Conservation (phyloP, 177 flowering plant species). For the Vitis hybrid region DNA sequence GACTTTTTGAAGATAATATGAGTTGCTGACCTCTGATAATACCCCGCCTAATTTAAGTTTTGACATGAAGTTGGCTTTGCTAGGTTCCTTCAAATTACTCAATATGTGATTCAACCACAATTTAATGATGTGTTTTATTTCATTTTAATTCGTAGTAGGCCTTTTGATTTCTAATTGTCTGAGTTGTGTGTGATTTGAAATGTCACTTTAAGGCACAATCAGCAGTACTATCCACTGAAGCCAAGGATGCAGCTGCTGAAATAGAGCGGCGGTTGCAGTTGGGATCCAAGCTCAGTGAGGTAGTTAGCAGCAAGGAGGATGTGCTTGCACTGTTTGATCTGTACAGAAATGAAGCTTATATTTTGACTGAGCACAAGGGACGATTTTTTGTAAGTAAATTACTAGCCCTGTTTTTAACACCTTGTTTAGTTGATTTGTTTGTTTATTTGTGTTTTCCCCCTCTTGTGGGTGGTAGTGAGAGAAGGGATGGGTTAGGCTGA, state of each 20-base stretch:
- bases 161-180: conserved; percentile 1
- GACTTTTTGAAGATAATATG: neutral
- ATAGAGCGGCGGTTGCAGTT: conserved; percentile 68
- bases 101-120: no score
- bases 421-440: neutral
- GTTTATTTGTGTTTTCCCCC: neutral
- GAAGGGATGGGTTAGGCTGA: no score
- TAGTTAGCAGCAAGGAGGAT: conserved; percentile 64
- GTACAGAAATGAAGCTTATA: conserved; percentile 70
- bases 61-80: no score
- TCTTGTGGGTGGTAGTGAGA: neutral
- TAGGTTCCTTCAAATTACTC: no score
- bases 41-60: no score
- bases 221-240: conserved; percentile 56
- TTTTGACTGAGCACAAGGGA: conserved; percentile 69
- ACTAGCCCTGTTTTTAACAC: neutral
- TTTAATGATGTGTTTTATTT: neutral
- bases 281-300: conserved; percentile 79
- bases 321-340: conserved; percentile 66
- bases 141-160: neutral
- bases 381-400: conserved; percentile 70
- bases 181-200: neutral
- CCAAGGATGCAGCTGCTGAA: conserved; percentile 79
- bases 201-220: conserved; percentile 38
- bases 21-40: no score